These are phyloP conservation scores for Candida oleophila DNA, from an alignment of 805 yeast species.

Conservation along the genomic window DNA sequence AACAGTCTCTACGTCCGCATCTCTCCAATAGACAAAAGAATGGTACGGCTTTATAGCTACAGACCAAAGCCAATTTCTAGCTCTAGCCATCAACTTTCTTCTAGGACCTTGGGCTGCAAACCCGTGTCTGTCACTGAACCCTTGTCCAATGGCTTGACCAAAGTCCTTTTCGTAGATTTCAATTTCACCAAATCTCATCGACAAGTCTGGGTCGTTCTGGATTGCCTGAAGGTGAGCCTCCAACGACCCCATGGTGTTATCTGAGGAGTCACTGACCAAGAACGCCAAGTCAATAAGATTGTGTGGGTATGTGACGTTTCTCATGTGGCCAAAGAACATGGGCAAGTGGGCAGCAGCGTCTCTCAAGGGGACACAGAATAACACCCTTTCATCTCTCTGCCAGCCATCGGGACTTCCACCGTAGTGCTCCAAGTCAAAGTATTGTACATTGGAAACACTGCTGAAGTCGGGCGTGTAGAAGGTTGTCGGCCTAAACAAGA, in stretches of 20 bases:
- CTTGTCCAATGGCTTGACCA: constrained; percentile 83
- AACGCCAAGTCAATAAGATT: constrained; percentile 79
- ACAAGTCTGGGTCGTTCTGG: constrained; percentile 62
- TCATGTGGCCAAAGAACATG: constrained; percentile 82
- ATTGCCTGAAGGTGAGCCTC: constrained; percentile 54
- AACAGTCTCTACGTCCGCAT: constrained; percentile 92
- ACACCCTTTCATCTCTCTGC: constrained; percentile 74
- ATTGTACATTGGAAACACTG: constrained; percentile 47
- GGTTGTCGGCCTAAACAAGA: constrained; percentile 11
- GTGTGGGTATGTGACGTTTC: constrained; percentile 82
- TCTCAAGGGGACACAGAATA: constrained; percentile 86
- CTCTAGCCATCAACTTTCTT: constrained; percentile 92
- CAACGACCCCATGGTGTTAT: constrained; percentile 76
- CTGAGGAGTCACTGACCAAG: constrained; percentile 86
- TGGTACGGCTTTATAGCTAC: constrained; percentile 89
- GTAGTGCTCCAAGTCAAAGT: constrained; percentile 69
- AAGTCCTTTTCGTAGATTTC: constrained; percentile 90
- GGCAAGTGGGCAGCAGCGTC: constrained; percentile 91
- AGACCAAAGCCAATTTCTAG: constrained; percentile 89
- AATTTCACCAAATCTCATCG: constrained; percentile 75
- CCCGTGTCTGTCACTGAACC: constrained; percentile 88
- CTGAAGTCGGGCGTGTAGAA: constrained; percentile 34
- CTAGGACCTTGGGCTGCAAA: constrained; percentile 96
- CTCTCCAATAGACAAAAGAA: constrained; percentile 96
- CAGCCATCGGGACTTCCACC: constrained; percentile 72